phyloP scores from a whole-genome alignment of 1,284 basidiomycete genomes.

The Trametes polyzona region DNA sequence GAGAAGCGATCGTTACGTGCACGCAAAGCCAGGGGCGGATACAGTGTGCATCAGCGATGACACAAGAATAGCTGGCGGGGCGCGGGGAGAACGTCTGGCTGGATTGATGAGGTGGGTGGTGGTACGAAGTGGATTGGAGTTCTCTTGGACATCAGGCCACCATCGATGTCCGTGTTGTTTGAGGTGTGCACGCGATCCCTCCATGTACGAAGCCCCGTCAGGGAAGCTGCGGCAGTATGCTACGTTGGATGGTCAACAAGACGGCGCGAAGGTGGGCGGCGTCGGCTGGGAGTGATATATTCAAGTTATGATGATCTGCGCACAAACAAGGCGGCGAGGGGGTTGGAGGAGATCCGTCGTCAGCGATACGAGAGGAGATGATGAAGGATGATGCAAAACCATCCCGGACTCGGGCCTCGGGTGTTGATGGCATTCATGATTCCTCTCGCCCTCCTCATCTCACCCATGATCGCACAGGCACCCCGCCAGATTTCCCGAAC shows the following conservation, averaged over 20 bases:
- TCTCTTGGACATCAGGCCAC: background rate
- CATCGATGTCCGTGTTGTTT: background rate
- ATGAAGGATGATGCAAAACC: no score
- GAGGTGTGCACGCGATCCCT: no score
- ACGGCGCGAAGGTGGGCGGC: background rate
- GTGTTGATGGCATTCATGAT: no score
- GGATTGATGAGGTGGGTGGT: background rate
- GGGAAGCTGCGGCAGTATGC: background rate
- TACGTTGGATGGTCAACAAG: background rate
- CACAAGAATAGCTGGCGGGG: background rate
- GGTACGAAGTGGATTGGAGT: no score
- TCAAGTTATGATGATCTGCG: background rate
- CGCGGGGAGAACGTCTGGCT: background rate
- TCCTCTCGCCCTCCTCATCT: no score
- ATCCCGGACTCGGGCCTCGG: no score
- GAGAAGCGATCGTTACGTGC: background rate
- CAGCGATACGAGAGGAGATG: slow-evolving; percentile 1
- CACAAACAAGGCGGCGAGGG: background rate
- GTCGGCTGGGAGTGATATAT: background rate
- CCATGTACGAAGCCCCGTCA: no score
- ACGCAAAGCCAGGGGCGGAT: background rate
- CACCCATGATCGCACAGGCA: slow-evolving; percentile 1
- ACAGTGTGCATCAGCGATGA: background rate
- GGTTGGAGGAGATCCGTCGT: background rate
- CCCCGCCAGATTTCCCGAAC: background rate